Conservation (phyloP, 2,329 filamentous ascomycete genomes). For the Aspergillaceae sp. region DNA sequence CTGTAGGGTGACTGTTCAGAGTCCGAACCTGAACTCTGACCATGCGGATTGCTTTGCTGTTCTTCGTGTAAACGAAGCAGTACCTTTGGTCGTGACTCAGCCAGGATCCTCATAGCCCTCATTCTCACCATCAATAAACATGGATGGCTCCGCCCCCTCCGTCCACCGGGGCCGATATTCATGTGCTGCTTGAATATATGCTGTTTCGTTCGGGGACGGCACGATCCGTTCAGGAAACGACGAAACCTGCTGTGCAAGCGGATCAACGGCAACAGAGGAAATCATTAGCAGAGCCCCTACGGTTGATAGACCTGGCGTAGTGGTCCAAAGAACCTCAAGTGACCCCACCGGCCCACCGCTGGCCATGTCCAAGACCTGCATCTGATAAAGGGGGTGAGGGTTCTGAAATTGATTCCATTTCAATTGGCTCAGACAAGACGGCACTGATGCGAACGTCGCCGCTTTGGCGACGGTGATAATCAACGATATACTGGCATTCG, state of each 20-base stretch:
- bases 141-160: too few species aligned
- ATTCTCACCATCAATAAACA: too few species aligned
- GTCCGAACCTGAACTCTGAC: too few species aligned
- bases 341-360: slow-evolving; percentile 22
- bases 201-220: slow-evolving; percentile 2
- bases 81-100: too few species aligned
- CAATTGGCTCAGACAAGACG: slow-evolving; percentile 21
- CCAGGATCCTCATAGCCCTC: too few species aligned
- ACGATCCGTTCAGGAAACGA: slow-evolving; percentile 5
- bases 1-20: too few species aligned
- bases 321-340: slow-evolving; percentile 13
- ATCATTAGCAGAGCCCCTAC: slow-evolving; percentile 17
- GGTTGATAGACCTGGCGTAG: slow-evolving; percentile 7
- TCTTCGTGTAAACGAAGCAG: too few species aligned
- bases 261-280: slow-evolving; percentile 18
- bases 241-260: slow-evolving; percentile 20
- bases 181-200: slow-evolving; percentile 3
- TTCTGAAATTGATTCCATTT: slow-evolving; percentile 18
- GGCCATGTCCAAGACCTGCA: slow-evolving; percentile 20
- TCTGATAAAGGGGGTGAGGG: slow-evolving; percentile 11
- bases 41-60: too few species aligned
- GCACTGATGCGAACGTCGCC: slow-evolving; percentile 14
- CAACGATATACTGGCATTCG: slow-evolving; percentile 23
- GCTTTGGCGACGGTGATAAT: slow-evolving; percentile 19
- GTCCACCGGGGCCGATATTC: background rate